Base-by-base conservation (phyloP, 2,329 filamentous ascomycete species). In the Fusarium stilboides region DNA sequence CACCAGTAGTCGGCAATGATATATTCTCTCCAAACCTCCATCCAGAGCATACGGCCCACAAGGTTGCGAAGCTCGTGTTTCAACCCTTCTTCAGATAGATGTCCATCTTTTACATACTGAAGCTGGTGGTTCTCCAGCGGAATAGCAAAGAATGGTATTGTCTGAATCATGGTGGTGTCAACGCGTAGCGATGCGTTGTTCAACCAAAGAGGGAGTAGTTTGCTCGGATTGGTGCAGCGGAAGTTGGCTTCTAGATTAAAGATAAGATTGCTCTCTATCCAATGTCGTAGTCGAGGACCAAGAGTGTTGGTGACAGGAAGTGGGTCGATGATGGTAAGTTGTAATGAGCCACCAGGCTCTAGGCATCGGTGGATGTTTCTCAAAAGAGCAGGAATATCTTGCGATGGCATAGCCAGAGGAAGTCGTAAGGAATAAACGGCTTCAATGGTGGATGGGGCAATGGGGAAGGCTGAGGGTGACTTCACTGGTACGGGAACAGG, bases 281-380 rank as follows among this genome's bases (percentile, higher is more conserved):
- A 92, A 0, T 80, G 75, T 26, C 85, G 81, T 65, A 92, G 76
- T 4, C 80, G 78, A 0, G 87, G 88, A 0, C 90, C 90, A 20
- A 88, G 79, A 0, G 85, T 88, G 2, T 80, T 77, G 2, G 84
- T 77, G 1, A 85, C 78, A 0, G 90, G 90, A 13, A 86, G 80
- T 0, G 90, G 88, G 55, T 92, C 88, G 60, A 92, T 86, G 15
- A 92, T 78, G 0, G 85, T 84, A 9, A 92, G 78, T 62, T 89
- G 84, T 9, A 92, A 76, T 19, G 82, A 79, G 1, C 89, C 89
- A 0, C 84, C 84, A 2, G 85, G 82, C 6, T 83, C 80, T 3
- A 92, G 83, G n/a, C 86, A 84, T 22, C 85, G 83, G 71, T 88
- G 81, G 59, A 90, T 86, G 67, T 86, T 86, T 56, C 81, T 80